phyloP scores from a whole-genome alignment of 805 yeast genomes.

The Candida insectorum region DNA sequence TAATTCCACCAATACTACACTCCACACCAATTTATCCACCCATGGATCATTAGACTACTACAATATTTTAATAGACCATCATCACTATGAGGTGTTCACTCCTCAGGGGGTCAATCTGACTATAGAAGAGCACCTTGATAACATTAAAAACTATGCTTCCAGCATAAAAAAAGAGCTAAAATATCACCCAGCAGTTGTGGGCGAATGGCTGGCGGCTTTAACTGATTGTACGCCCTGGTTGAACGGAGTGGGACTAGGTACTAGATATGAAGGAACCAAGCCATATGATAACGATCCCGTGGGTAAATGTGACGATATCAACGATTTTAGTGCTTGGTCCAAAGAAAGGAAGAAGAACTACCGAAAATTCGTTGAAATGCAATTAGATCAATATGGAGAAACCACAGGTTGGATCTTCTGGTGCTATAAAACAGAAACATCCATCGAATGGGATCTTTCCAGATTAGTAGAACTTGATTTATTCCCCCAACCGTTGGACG shows the following conservation, averaged over 20 bases:
- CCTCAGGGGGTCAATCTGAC: conserved; percentile 20
- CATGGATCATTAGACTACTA: conserved; percentile 21
- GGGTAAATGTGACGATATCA: conserved; percentile 46
- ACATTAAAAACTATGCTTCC: conserved; percentile 28
- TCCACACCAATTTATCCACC: conserved; percentile 8
- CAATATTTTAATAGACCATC: conserved; percentile 39
- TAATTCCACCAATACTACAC: too few relatives aligned
- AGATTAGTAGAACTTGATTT: conserved; percentile 51
- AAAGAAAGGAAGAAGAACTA: conserved; percentile 41
- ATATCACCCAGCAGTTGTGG: conserved; percentile 51
- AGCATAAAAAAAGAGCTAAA: conserved; percentile 35
- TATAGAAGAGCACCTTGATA: conserved; percentile 28
- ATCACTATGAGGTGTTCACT: conserved; percentile 37
- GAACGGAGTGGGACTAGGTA: conserved; percentile 65
- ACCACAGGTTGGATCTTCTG: conserved; percentile 67
- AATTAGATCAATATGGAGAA: conserved; percentile 49
- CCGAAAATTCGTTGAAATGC: conserved; percentile 56
- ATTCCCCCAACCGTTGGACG: conserved; percentile 59
- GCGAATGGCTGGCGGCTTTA: conserved; percentile 74
- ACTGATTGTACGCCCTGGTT: conserved; percentile 71
- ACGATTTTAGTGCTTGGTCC: conserved; percentile 42
- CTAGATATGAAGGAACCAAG: conserved; percentile 55
- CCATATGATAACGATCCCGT: conserved; percentile 16
- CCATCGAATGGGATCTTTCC: conserved; percentile 66
- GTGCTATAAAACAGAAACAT: conserved; percentile 66